Conservation (phyloP, 495 filamentous ascomycete species). For the Penicillium daleae region DNA sequence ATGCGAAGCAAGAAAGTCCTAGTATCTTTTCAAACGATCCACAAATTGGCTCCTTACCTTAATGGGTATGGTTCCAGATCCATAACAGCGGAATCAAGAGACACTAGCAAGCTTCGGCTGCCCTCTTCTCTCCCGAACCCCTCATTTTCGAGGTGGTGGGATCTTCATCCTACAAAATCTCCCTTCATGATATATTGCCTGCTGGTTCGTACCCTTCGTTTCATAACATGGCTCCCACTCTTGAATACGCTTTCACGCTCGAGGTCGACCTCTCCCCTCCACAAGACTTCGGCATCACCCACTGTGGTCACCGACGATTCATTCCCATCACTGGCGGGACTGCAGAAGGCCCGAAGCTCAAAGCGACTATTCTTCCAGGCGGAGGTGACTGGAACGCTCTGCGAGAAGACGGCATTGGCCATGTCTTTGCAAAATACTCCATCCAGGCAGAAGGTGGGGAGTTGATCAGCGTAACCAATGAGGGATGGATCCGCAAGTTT, state of each 20-base stretch:
- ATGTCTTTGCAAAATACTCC: conserved; percentile 13
- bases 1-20: no score
- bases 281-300: conserved; percentile 13
- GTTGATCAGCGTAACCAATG: conserved; percentile 15
- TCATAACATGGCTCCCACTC: conserved; percentile 8
- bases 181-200: neutral
- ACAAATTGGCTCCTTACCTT: neutral
- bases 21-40: neutral
- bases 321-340: conserved; percentile 15
- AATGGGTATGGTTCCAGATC: neutral
- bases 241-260: conserved; percentile 13
- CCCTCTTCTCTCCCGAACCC: neutral
- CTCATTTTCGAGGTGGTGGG: neutral
- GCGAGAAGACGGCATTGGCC: conserved; percentile 7
- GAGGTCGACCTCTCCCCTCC: conserved; percentile 13
- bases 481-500: conserved; percentile 14
- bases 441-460: conserved; percentile 10
- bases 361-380: conserved; percentile 12
- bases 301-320: conserved; percentile 4
- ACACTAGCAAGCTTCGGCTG: neutral
- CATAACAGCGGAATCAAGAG: neutral
- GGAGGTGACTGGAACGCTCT: conserved; percentile 17
- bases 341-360: conserved; percentile 11
- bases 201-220: neutral
- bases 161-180: neutral